Evolutionary conservation across 306 rosid genomes (phyloP).

Genomic region (Quercus dentata): DNA sequence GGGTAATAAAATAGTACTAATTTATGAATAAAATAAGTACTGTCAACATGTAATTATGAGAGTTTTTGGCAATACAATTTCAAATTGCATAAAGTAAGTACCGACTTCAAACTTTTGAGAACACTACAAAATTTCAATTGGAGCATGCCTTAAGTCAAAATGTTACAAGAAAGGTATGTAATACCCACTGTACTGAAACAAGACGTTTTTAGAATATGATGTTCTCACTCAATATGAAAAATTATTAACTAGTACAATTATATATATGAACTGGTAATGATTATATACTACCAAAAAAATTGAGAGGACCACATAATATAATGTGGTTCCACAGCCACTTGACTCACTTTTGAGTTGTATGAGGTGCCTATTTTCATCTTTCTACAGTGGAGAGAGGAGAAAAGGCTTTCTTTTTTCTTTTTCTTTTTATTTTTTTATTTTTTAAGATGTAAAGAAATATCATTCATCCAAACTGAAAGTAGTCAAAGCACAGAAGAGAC

Average conservation of each 20-base stretch:
- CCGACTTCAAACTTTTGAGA: too few relatives aligned
- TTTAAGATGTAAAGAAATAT: neutral
- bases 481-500: too few relatives aligned
- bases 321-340: neutral
- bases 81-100: too few relatives aligned
- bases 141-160: too few relatives aligned
- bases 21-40: too few relatives aligned
- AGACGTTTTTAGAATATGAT: neutral
- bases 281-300: neutral
- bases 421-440: neutral
- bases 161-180: too few relatives aligned
- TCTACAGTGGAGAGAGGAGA: neutral
- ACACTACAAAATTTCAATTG: too few relatives aligned
- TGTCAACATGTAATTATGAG: too few relatives aligned
- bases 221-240: neutral
- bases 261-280: neutral
- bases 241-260: neutral
- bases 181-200: too few relatives aligned
- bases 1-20: too few relatives aligned
- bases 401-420: neutral
- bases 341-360: neutral
- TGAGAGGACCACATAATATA: neutral
- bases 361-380: neutral
- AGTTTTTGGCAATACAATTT: too few relatives aligned
- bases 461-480: neutral